phyloP scores from a whole-genome alignment of 2,329 filamentous ascomycete species.

The Sporothrix dimorphospora region DNA sequence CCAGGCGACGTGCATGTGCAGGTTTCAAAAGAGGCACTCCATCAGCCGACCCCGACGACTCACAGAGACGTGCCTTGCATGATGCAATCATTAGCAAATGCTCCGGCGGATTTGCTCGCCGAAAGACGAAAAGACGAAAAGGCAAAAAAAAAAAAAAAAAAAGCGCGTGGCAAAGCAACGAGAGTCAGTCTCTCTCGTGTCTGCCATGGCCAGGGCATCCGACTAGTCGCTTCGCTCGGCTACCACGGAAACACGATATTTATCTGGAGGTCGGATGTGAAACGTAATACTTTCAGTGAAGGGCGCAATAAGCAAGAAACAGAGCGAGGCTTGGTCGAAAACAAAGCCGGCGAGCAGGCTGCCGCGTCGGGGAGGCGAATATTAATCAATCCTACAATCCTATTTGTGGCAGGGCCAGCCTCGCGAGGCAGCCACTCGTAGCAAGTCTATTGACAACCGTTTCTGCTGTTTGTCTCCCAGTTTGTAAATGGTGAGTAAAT shows the following conservation, averaged over 20 bases:
- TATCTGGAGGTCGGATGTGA: not conserved
- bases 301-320: not conserved
- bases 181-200: not conserved
- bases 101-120: not conserved
- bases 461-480: not conserved
- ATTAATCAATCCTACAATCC: not conserved
- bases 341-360: not conserved
- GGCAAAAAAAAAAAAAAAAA: too few relatives aligned
- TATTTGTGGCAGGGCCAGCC: not conserved
- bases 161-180: not conserved
- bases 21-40: not conserved
- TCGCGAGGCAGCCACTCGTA: constrained; percentile 18
- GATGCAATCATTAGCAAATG: constrained; percentile 9
- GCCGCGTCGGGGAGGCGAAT: not conserved
- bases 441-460: not conserved
- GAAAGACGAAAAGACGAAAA: not conserved
- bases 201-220: not conserved
- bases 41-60: constrained; percentile 18
- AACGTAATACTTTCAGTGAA: constrained; percentile 1
- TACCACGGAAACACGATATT: not conserved
- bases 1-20: constrained; percentile 16
- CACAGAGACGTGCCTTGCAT: constrained; percentile 24
- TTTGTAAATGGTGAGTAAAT: too few relatives aligned
- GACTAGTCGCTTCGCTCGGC: constrained; percentile 17
- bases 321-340: not conserved